A percentile compares a stretch with the other conserved stretches of the same genome.
These are phyloP conservation scores for Theobroma grandiflorum DNA, from an alignment of 441 rosid species.

Conservation along the genomic window DNA sequence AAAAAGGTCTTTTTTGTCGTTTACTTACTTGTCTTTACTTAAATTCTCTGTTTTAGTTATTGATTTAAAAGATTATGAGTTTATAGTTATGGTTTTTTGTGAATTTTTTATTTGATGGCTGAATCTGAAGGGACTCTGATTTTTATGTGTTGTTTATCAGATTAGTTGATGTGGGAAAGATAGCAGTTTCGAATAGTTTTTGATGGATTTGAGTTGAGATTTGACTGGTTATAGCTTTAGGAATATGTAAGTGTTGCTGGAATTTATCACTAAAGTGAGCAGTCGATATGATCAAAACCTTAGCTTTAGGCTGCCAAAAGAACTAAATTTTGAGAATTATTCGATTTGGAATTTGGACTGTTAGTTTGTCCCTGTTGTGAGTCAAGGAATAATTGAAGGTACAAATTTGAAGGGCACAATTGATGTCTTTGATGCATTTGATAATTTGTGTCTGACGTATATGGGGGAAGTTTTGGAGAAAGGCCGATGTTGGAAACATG, in stretches of 20 bases:
- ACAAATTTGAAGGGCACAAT: not conserved
- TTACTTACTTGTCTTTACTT: not conserved
- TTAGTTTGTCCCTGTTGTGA: not conserved
- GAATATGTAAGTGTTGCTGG: not conserved
- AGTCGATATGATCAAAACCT: slow-evolving; percentile 10
- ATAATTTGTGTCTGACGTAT: not conserved
- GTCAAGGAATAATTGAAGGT: not conserved
- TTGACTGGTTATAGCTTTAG: slow-evolving; percentile 13
- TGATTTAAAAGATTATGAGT: not conserved
- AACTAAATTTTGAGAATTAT: not conserved
- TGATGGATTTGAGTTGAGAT: slow-evolving; percentile 14
- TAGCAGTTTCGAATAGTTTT: not conserved
- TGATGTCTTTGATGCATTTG: slow-evolving; percentile 4
- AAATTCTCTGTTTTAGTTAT: not conserved
- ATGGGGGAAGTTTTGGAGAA: not conserved
- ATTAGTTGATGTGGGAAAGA: slow-evolving; percentile 6
- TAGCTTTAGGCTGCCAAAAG: not conserved
- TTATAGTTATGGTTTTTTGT: not conserved
- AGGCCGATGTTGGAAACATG: not conserved
- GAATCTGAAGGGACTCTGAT: slow-evolving; percentile 2
- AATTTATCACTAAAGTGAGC: slow-evolving; percentile 11
- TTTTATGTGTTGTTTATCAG: not conserved
- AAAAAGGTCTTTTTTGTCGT: not conserved
- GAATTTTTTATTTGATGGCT: not conserved
- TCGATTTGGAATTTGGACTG: not conserved